Conservation (phyloP, 1,139 yeast genomes). For the Suhomyces chickasaworum region DNA sequence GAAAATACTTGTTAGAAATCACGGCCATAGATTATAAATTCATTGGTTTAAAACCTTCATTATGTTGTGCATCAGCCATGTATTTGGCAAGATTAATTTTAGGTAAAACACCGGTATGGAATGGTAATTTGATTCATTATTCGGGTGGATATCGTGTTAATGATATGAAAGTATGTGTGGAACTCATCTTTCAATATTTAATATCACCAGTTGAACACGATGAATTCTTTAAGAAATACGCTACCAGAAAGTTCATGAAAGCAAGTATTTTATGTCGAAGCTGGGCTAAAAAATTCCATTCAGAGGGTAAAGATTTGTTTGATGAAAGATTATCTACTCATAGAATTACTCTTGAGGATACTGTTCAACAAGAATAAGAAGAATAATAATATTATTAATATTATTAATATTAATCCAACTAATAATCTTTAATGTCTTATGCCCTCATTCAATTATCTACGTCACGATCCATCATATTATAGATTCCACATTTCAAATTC, state of each 20-base stretch:
- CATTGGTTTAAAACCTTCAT: slow-evolving; percentile 76
- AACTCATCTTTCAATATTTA: slow-evolving; percentile 75
- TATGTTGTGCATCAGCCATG: slow-evolving; percentile 92
- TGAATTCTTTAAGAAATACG: slow-evolving; percentile 91
- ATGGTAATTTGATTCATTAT: slow-evolving; percentile 81
- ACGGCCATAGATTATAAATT: slow-evolving; percentile 80
- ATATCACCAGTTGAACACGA: slow-evolving; percentile 87
- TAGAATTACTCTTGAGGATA: slow-evolving; percentile 16
- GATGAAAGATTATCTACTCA: slow-evolving; percentile 22
- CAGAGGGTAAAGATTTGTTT: slow-evolving; percentile 24
- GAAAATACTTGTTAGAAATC: slow-evolving; percentile 84
- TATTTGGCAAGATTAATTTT: slow-evolving; percentile 79
- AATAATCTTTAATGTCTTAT: not conserved
- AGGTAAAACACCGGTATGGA: slow-evolving; percentile 72
- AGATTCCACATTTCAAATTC: slow-evolving; percentile 11
- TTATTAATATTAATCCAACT: no score
- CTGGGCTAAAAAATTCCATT: slow-evolving; percentile 75
- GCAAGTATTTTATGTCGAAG: slow-evolving; percentile 86
- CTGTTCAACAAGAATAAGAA: slow-evolving; percentile 3
- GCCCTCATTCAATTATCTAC: slow-evolving; percentile 3
- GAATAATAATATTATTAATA: no score
- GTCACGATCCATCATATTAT: slow-evolving; percentile 11
- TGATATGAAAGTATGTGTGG: slow-evolving; percentile 71
- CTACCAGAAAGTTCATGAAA: slow-evolving; percentile 87
- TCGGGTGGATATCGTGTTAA: slow-evolving; percentile 86